Base-by-base conservation (phyloP, 441 rosid species). In the Dalechampia spathulata region DNA sequence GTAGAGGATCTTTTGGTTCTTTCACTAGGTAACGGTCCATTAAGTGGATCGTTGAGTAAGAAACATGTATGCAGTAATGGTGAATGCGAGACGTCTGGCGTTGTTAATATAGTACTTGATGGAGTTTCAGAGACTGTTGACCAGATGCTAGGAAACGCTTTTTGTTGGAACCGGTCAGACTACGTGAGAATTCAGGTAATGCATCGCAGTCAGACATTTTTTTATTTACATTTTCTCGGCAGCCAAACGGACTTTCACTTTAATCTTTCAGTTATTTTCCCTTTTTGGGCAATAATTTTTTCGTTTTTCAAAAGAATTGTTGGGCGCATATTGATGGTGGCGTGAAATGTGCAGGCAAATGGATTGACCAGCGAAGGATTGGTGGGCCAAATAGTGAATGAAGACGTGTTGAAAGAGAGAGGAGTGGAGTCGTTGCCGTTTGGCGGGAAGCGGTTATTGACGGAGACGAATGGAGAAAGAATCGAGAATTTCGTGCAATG, bases 121-220 rank as follows among this genome's bases (percentile, higher is more conserved):
- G 97, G 97, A 41, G 91, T 85, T 38, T 83, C 97, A 39, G 97
- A 90, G 73, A 82, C 86, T 12, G 81, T 90, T 0, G 97, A 90
- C 73, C 97, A 90, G 66, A 85, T 90, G 94, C 37, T 90, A 37
- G 94, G 94, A 49, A 90, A 87, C 76, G 94, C 96, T 13, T 90
- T 90, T 64, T 85, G 90, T 52, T 88, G 86, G 86, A 91, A 87
- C 75, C 91, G 93, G 30, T 53, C 79, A 25, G 89, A 87, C 63
- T 87, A 91, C 80, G 80, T 87, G 17, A 79, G 98, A 77, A 78
- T 91, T 79, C 96, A 87, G 96, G 98, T 85, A 65, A 13, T 11
- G 22, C 21, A 4, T 27, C 30, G 4, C 20, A 36, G 20, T n/a
- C n/a, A n/a, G n/a, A n/a, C n/a, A n/a, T n/a, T n/a, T 6, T 52